Conservation (phyloP, 2,329 filamentous ascomycete genomes). For the Pezicula rhizophila region DNA sequence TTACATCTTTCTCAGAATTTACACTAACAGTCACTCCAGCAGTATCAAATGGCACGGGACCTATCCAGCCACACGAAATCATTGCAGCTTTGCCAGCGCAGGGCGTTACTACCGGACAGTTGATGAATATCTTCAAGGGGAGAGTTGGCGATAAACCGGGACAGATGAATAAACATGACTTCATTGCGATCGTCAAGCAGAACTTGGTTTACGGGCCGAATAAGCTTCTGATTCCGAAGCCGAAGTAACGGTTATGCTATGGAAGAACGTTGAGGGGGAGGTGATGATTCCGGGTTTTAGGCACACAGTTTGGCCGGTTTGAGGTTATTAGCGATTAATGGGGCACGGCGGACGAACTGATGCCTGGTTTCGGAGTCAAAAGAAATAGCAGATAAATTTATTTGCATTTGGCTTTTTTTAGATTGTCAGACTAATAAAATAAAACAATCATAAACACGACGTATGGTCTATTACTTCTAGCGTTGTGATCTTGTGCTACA, state of each 20-base stretch:
- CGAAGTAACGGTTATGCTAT: neutral
- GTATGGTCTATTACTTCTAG: no score
- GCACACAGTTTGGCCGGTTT: neutral
- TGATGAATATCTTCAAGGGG: conserved; percentile 48
- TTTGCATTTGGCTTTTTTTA: no score
- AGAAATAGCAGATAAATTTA: no score
- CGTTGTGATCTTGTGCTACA: no score
- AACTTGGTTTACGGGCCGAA: conserved; percentile 47
- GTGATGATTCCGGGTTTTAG: neutral
- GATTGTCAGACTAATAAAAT: no score
- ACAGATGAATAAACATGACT: conserved; percentile 47
- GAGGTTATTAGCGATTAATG: neutral
- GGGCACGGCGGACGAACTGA: no score
- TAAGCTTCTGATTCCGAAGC: conserved; percentile 43
- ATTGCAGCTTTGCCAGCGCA: conserved; percentile 44
- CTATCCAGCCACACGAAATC: conserved; percentile 47
- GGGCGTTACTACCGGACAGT: conserved; percentile 47
- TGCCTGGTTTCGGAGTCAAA: no score
- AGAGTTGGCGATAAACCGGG: conserved; percentile 45
- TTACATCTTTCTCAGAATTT: conserved; percentile 10
- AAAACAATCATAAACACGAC: no score
- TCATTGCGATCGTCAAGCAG: conserved; percentile 53
- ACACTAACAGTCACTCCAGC: conserved; percentile 9
- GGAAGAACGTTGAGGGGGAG: neutral
- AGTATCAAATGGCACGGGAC: conserved; percentile 12